These are phyloP conservation scores for Myriangium duriaei DNA, from an alignment of 2,329 filamentous ascomycete species.

Conservation along the genomic window DNA sequence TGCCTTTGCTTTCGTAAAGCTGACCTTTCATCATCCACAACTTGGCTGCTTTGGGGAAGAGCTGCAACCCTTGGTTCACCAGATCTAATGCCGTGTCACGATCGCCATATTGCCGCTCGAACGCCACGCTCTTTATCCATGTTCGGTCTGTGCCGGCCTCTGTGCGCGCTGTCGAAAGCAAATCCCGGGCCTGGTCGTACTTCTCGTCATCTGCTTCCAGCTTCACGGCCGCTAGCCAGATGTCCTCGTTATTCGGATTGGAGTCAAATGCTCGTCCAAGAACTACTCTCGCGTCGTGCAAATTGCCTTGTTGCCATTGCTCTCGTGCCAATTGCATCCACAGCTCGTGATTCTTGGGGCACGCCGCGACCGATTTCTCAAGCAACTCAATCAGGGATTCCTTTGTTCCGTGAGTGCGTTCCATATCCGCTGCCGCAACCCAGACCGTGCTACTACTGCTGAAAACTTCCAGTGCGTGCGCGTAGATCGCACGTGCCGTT, in stretches of 20 bases:
- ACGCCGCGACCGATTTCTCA: conserved; percentile 87
- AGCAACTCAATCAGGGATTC: conserved; percentile 74
- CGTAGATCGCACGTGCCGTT: conserved; percentile 86
- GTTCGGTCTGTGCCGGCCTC: conserved; percentile 91
- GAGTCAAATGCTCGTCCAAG: conserved; percentile 85
- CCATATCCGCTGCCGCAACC: conserved; percentile 81
- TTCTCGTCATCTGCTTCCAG: conserved; percentile 84
- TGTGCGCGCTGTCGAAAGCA: conserved; percentile 70
- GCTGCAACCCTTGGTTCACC: conserved; percentile 70
- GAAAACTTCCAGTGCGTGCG: conserved; percentile 81
- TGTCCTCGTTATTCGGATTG: conserved; percentile 93
- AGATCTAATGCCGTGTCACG: conserved; percentile 73
- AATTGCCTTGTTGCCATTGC: conserved; percentile 79
- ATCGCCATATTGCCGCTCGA: conserved; percentile 75
- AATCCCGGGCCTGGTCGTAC: conserved; percentile 65
- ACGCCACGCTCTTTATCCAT: conserved; percentile 92
- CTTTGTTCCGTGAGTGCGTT: conserved; percentile 75
- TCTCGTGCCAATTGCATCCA: conserved; percentile 97
- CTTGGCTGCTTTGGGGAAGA: conserved; percentile 76
- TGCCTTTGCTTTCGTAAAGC: conserved; percentile 77
- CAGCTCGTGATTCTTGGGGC: conserved; percentile 76
- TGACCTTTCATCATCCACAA: conserved; percentile 99
- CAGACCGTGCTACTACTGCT: conserved; percentile 78
- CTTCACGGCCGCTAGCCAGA: conserved; percentile 93
- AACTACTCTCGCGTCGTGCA: conserved; percentile 75